Base-by-base conservation (phyloP, 2,329 filamentous ascomycete genomes). In the Cadophora malorum region DNA sequence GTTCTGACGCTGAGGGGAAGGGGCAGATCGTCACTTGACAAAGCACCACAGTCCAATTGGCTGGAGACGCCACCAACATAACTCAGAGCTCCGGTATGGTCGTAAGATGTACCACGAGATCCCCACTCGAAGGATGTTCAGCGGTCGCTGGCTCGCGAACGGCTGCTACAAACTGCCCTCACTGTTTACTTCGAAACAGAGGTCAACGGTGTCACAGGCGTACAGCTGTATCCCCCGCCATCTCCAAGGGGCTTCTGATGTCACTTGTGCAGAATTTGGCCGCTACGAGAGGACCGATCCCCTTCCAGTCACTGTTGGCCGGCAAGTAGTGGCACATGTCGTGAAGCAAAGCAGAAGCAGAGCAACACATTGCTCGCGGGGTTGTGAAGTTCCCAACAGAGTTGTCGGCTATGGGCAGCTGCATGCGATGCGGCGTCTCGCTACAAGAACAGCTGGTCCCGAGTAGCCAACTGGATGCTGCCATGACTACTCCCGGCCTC, bases 1-100 rank as follows among this genome's bases (percentile, higher is more conserved):
- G n/a, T 21, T 50, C 58, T 52, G 63, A 62, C 21, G 56, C 45
- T 61, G 35, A 38, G 35, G 41, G 28, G 56, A 52, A 58, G 38
- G 14, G 28, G 31, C 21, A 2, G 59, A 64, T 67, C 65, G 59
- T 67, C 68, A 67, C 50, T 67, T 67, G 68, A 65, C 62, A 60
- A 28, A 23, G 35, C 21, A 52, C 25, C 8, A 45, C 28, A 16
- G 10, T 10, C 55, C 33, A 7, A 68, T 68, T 68, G 66, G 66
- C 28, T 33, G 23, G 8, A 25, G 10, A 19, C 33, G 33, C 56
- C 56, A 52, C 60, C 60, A 45, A 31, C 33, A 33, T 45, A 38
- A 4, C 60, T 50, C 19, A 21, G 6, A 35, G 41, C n/a, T 53
- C 14, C 55, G 45, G 9, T 50, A 23, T 53, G 63, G 63, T 68